phyloP scores from a whole-genome alignment of 1,139 yeast genomes.

The Hemisphaericaspora xylofermentans region DNA sequence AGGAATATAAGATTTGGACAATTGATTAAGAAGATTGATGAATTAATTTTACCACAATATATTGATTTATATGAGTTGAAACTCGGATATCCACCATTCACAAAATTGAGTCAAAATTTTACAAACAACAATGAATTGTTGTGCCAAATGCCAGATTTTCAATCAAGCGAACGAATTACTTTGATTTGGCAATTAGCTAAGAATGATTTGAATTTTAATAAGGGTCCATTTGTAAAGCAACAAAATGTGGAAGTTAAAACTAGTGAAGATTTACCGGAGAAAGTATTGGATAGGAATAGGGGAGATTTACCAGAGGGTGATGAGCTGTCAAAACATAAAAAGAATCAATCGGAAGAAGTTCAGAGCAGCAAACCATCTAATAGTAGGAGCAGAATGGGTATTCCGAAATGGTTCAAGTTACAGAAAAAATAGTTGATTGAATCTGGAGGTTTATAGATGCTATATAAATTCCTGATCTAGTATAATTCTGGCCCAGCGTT shows the following conservation, averaged over 20 bases:
- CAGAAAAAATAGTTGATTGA: no score
- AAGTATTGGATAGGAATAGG: conserved; percentile 35
- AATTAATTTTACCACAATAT: conserved; percentile 37
- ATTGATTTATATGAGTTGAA: conserved; percentile 34
- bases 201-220: conserved; percentile 9
- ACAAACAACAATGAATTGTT: conserved; percentile 32
- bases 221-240: conserved; percentile 27
- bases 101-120: conserved; percentile 29
- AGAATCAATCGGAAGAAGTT: conserved; percentile 14
- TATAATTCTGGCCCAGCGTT: no score
- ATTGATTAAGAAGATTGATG: conserved; percentile 37
- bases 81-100: conserved; percentile 47
- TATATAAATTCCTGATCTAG: no score
- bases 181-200: conserved; percentile 36
- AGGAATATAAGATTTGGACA: conserved; percentile 38
- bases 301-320: conserved; percentile 24
- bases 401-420: no score
- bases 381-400: no score
- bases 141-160: conserved; percentile 34
- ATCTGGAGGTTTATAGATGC: no score
- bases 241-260: conserved; percentile 19
- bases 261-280: conserved; percentile 40
- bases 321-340: conserved; percentile 20
- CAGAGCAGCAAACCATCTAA: no score
- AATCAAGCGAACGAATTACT: conserved; percentile 26